Percentiles rank a stretch among this genome's conserved stretches.
Evolutionary conservation across 2,329 filamentous ascomycete genomes (phyloP).

Genomic region (Dryadomyces quercivorus): DNA sequence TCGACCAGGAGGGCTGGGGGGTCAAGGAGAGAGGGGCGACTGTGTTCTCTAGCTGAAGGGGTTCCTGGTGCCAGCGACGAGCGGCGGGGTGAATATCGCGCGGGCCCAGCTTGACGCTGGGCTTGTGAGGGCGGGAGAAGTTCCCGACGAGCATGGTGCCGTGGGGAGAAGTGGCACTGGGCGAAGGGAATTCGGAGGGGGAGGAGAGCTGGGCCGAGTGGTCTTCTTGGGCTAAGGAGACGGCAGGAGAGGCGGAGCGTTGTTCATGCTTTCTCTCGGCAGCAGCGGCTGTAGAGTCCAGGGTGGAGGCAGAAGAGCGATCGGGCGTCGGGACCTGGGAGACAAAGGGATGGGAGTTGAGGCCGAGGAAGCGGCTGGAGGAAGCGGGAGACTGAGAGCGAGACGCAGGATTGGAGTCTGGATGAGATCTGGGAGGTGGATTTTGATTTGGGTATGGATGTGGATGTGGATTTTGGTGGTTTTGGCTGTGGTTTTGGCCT

Average conservation of each 20-base stretch:
- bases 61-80: conserved; percentile 10
- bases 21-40: not conserved
- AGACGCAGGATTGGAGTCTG: conserved; percentile 7
- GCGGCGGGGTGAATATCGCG: conserved; percentile 12
- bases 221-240: not conserved
- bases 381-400: conserved; percentile 12
- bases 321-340: not conserved
- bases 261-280: conserved; percentile 10
- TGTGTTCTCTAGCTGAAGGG: not conserved
- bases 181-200: conserved; percentile 4
- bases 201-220: not conserved
- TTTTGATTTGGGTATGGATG: not conserved
- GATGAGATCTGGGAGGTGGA: not conserved
- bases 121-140: conserved; percentile 47
- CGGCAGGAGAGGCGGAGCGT: not conserved
- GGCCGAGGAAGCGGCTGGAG: conserved; percentile 17
- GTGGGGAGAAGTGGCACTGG: not conserved
- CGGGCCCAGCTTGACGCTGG: conserved; percentile 33
- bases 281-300: conserved; percentile 5
- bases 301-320: conserved; percentile 5
- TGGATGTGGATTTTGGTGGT: not conserved
- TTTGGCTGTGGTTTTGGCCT: too few species aligned
- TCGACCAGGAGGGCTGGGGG: conserved; percentile 24
- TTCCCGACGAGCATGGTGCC: conserved; percentile 34
- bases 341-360: conserved; percentile 19